A percentile compares a stretch with the other conserved stretches of the same genome.
phyloP scores from a whole-genome alignment of 805 yeast genomes.

The Lachancea kluyveri region DNA sequence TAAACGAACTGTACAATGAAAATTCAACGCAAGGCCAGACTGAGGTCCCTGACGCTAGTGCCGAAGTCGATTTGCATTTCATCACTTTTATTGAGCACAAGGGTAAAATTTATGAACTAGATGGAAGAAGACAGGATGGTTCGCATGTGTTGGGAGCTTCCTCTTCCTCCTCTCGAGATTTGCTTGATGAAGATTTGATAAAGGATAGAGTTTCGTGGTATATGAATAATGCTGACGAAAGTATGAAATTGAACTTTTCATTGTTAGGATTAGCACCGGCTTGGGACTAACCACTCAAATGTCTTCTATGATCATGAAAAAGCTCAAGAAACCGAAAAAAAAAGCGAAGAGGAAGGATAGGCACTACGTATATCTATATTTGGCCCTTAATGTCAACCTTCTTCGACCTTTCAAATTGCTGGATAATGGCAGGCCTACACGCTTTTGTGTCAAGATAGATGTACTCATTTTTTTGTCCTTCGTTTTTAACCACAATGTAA shows the following conservation, averaged over 20 bases:
- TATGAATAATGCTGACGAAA: constrained; percentile 55
- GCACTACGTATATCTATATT: constrained; percentile 30
- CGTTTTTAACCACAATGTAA: constrained; percentile 27
- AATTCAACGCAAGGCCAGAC: constrained; percentile 49
- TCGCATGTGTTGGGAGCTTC: constrained; percentile 55
- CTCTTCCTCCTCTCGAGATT: constrained; percentile 30
- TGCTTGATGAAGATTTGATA: constrained; percentile 48
- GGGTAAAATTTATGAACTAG: constrained; percentile 71
- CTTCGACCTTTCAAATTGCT: constrained; percentile 35
- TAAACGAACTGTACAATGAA: constrained; percentile 17
- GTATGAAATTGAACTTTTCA: constrained; percentile 59
- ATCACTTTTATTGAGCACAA: constrained; percentile 60
- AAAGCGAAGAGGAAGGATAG: not conserved
- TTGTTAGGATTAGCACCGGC: constrained; percentile 69
- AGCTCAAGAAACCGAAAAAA: not conserved
- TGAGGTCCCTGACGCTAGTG: constrained; percentile 55
- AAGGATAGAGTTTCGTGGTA: constrained; percentile 56
- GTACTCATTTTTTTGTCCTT: constrained; percentile 23
- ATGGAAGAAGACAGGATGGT: constrained; percentile 71
- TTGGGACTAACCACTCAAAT: constrained; percentile 29
- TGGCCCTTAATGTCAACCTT: constrained; percentile 91
- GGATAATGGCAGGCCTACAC: constrained; percentile 33
- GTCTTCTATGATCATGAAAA: not conserved
- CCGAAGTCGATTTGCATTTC: constrained; percentile 62
- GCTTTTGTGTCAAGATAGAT: constrained; percentile 30